Base-by-base conservation (phyloP, 371 early-diverging fungal genomes). In the Apophysomyces elegans region DNA sequence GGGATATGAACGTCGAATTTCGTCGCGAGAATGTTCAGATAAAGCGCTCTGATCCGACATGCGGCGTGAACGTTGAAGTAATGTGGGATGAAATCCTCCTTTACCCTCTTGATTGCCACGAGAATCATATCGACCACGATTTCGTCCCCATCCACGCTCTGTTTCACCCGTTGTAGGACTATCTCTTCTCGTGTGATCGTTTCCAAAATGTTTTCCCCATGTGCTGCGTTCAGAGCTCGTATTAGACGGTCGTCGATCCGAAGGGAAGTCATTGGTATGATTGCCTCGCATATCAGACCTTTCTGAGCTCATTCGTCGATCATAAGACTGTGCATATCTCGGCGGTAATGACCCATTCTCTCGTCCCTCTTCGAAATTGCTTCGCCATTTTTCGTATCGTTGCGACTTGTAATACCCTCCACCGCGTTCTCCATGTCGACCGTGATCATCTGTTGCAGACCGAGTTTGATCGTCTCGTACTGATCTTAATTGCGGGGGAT, bases 401-500 rank as follows among this genome's bases (percentile, higher is more conserved):
- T 50, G 54, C 21, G 54, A 18, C 35, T 50, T 50, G 54, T 50
- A 50, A 50, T 50, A 50, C 16, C 9, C 7, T 21, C 54, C 54
- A 7, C 35, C 21, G 5, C 54, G 54, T 5, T 50, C 54, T 21
- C 54, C 54, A 50, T 50, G 21, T 7, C 54, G 54, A 50, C 21
- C 16, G 16, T n/a, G 73, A 16, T 56, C 69, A 63, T 5, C 54
- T 5, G 54, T 36, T 18, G 41, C 7, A 21, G 56, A 57, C 11
- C 64, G 64, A 16, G 56, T 26, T 7, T 63, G 56, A n/a, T 57
- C 45, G 12, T 64, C 66, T 8, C 45, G 61, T 14, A 66, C 62
- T 4, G 65, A 68, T 37, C 65, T 68, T 5, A 69, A 58, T 56
- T 78, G 73, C 5, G 76, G 70, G 12, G 78, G 80, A 60, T 82